These are phyloP conservation scores for Aspergillus alliaceus DNA, from an alignment of 2,329 filamentous ascomycete species.

Conservation along the genomic window DNA sequence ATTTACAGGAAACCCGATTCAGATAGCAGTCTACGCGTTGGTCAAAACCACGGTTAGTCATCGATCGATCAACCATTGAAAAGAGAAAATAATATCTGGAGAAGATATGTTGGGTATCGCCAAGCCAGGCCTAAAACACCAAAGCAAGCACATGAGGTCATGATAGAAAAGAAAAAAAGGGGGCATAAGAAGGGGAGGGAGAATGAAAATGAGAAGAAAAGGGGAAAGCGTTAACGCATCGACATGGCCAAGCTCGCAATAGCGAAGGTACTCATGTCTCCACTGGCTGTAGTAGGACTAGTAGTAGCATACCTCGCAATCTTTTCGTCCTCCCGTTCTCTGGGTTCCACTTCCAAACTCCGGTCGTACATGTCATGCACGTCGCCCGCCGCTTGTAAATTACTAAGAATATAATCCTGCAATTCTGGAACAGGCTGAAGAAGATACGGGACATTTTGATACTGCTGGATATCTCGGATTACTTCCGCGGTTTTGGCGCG, in stretches of 20 bases:
- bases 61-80: conserved; percentile 19
- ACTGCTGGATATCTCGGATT: conserved; percentile 97
- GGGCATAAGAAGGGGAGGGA: conserved; percentile 8
- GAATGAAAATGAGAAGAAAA: conserved; percentile 9
- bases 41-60: conserved; percentile 34
- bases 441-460: conserved; percentile 95
- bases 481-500: conserved; percentile 97
- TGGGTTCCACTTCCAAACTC: conserved; percentile 87
- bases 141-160: conserved; percentile 3
- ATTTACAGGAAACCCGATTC: conserved; percentile 50
- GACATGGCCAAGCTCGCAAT: conserved; percentile 35
- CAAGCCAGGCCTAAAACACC: conserved; percentile 18
- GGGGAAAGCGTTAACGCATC: conserved; percentile 30
- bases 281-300: conserved; percentile 22
- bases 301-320: conserved; percentile 79
- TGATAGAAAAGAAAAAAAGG: too few relatives aligned
- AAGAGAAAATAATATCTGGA: conserved; percentile 12
- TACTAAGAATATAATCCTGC: conserved; percentile 94
- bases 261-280: conserved; percentile 35
- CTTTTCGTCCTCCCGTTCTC: conserved; percentile 97
- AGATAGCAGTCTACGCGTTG: conserved; percentile 45
- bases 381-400: conserved; percentile 92
- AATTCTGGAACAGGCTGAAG: conserved; percentile 86
- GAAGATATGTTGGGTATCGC: conserved; percentile 35
- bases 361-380: conserved; percentile 99